A percentile compares a stretch with the other conserved stretches of the same genome.
Conservation (phyloP, 2,329 filamentous ascomycete species). For the Paecilomyces niveus region DNA sequence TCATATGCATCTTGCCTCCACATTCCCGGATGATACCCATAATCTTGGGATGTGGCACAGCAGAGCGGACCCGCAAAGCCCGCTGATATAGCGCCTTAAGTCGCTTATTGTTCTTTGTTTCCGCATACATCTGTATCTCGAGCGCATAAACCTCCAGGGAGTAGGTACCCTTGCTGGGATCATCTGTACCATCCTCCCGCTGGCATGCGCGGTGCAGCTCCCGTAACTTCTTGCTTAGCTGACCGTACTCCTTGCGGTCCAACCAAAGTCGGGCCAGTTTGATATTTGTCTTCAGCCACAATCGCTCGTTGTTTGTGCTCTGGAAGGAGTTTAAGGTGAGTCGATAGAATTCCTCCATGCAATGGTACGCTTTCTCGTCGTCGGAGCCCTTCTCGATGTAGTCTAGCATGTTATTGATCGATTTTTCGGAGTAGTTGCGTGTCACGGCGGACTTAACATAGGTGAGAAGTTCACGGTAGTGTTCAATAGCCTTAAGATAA, state of each 20-base stretch:
- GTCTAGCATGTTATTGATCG: slow-evolving; percentile 98
- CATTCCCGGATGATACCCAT: slow-evolving; percentile 99
- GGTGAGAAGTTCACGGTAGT: slow-evolving; percentile 90
- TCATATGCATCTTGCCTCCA: slow-evolving; percentile 99
- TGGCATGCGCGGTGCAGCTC: slow-evolving; percentile 89
- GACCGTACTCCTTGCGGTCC: slow-evolving; percentile 79
- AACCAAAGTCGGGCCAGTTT: slow-evolving; percentile 89
- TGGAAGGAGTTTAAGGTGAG: slow-evolving; percentile 91
- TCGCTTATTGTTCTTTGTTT: slow-evolving; percentile 95
- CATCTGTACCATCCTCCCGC: slow-evolving; percentile 68
- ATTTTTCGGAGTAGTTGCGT: slow-evolving; percentile 97
- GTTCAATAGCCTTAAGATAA: slow-evolving; percentile 65
- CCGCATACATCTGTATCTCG: slow-evolving; percentile 98
- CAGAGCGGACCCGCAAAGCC: slow-evolving; percentile 87
- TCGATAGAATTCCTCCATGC: slow-evolving; percentile 94
- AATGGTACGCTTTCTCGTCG: slow-evolving; percentile 62
- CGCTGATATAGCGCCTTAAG: slow-evolving; percentile 88
- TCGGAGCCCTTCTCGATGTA: slow-evolving; percentile 90
- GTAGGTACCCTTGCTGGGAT: slow-evolving; percentile 94
- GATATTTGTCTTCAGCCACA: slow-evolving; percentile 98
- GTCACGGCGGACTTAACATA: slow-evolving; percentile 97
- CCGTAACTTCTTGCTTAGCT: slow-evolving; percentile 73
- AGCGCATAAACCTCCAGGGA: slow-evolving; percentile 91
- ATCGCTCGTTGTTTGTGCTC: slow-evolving; percentile 90
- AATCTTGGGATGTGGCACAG: slow-evolving; percentile 95